A percentile compares a stretch with the other conserved stretches of the same genome.
Evolutionary conservation across 805 yeast species (phyloP).

Genomic region (Sugiyamaella lignohabitans): DNA sequence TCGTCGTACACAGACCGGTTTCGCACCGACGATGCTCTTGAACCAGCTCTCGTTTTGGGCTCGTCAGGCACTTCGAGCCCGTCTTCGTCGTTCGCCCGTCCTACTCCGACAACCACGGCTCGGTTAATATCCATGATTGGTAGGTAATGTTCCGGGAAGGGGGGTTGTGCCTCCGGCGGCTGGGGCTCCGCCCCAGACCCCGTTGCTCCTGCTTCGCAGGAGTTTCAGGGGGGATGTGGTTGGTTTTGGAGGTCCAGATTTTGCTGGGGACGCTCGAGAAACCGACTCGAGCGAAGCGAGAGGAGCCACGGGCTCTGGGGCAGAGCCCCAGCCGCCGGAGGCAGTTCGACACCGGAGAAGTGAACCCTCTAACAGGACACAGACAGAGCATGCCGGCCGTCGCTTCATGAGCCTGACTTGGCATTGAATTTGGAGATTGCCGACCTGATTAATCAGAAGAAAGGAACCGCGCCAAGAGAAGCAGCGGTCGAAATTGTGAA

Average conservation of each 20-base stretch:
- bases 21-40: constrained; percentile 21
- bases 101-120: constrained; percentile 15
- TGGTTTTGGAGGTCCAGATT: no score
- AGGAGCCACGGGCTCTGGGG: not conserved
- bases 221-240: no score
- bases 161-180: not conserved
- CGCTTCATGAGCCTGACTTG: constrained; percentile 78
- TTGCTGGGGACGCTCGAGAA: no score
- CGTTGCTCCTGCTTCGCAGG: not conserved
- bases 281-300: constrained; percentile 1
- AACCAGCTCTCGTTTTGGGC: constrained; percentile 2
- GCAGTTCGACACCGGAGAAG: not conserved
- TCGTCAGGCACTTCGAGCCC: not conserved
- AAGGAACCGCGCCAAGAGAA: constrained; percentile 77
- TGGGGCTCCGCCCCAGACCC: not conserved
- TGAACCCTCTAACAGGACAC: constrained; percentile 10
- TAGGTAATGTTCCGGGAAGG: constrained; percentile 12
- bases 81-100: constrained; percentile 1
- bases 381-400: constrained; percentile 83
- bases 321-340: not conserved
- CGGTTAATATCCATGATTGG: constrained; percentile 25
- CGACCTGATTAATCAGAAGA: constrained; percentile 86
- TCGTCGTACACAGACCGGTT: constrained; percentile 30
- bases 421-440: constrained; percentile 87
- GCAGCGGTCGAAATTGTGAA: constrained; percentile 84